Evolutionary conservation across 345 rosid genomes (phyloP), one percentile per base, ranked within the genome.

Genomic region (Iberis pinnata): DNA sequence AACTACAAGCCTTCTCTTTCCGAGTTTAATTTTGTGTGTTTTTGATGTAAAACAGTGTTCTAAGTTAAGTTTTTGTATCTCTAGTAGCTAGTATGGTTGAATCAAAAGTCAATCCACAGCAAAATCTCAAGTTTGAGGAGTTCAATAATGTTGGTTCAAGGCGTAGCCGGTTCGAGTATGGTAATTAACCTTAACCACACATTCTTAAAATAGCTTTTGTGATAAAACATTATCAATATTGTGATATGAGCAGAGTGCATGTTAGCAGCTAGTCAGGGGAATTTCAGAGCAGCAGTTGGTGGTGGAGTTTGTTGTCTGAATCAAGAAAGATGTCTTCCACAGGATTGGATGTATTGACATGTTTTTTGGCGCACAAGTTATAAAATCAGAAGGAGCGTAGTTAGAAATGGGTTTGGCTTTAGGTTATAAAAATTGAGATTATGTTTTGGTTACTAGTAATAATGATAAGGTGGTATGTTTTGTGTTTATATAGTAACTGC

Each of bases 311-410:
- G 38, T 52, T 52, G 51, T 59, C 17, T 60, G 12, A 60, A 25
- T 18, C 71, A 67, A 67, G 67, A 54, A 18, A 40, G 62, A 40
- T 43, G 33, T 13, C 72, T 67, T 67, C 72, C 72, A 3, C 72
- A 67, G 18, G 67, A 67, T 16, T 67, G 72, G 72, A 67, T 67
- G 67, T 67, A 60, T 3, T 67, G 38, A 64, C 45, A 32, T 9
- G 43, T 51, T 18, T 9, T 25, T 49, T 38, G n/a, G n/a, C n/a
- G n/a, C n/a, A n/a, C n/a, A n/a, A n/a, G n/a, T 10, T 36, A 11
- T 42, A 51, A 16, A 46, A 12, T 24, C 13, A 15, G 1, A 12
- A 29, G 49, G 42, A 58, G 46, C 8, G 10, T 39, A 22, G 42
- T 38, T 39, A 29, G 33, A 45, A 40, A 19, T 32, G 35, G 44